Conservation (phyloP, 2,329 filamentous ascomycete species). For the Trichophyton benhamiae region DNA sequence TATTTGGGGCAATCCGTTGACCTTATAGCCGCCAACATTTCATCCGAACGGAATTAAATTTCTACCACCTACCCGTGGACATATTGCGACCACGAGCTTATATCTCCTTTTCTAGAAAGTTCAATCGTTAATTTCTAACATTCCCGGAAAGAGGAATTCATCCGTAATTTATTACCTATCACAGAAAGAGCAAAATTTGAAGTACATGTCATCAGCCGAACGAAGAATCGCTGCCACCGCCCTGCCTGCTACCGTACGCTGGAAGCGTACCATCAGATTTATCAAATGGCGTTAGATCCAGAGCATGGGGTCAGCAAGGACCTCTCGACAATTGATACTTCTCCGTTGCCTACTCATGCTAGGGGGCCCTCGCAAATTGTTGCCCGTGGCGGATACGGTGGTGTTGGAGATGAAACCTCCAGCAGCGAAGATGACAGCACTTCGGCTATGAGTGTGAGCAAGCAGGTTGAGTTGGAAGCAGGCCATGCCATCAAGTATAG, state of each 20-base stretch:
- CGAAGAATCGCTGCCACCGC: slow-evolving; percentile 6
- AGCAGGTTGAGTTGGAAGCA: slow-evolving; percentile 65
- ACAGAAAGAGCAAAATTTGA: neutral
- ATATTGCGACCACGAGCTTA: neutral
- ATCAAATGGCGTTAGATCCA: slow-evolving; percentile 29
- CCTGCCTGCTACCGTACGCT: slow-evolving; percentile 17
- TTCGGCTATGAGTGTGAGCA: slow-evolving; percentile 31
- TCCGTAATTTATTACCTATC: neutral
- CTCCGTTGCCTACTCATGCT: neutral
- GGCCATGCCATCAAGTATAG: slow-evolving; percentile 77
- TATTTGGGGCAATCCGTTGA: neutral
- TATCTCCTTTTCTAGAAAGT: neutral
- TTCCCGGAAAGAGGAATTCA: neutral
- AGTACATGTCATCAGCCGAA: slow-evolving; percentile 7
- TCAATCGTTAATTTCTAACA: neutral
- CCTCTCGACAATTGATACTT: slow-evolving; percentile 1
- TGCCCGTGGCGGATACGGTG: neutral
- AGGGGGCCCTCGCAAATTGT: neutral
- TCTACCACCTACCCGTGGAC: neutral
- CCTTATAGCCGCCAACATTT: neutral
- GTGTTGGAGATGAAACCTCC: neutral
- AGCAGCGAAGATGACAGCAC: neutral
- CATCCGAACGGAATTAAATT: neutral
- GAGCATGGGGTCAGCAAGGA: slow-evolving; percentile 10
- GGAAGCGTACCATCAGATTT: slow-evolving; percentile 26